Conservation (phyloP, 1,139 yeast species). For the Kodamaea sp. region DNA sequence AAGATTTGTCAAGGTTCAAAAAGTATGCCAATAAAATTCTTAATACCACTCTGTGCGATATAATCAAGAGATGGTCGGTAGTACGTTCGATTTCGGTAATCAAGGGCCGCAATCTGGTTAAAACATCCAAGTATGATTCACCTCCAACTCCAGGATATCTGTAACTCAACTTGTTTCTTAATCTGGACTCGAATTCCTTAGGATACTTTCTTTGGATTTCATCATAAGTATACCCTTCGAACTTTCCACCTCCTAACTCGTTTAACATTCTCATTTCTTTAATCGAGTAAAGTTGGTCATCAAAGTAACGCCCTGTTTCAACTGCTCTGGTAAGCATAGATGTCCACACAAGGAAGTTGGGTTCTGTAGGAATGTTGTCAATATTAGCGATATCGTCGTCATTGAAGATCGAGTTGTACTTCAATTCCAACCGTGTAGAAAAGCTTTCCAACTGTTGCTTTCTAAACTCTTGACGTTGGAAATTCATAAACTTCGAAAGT, state of each 20-base stretch:
- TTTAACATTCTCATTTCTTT: constrained; percentile 93
- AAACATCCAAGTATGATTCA: constrained; percentile 90
- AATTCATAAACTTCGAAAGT: constrained; percentile 69
- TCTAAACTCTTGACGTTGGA: constrained; percentile 71
- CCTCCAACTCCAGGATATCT: constrained; percentile 98
- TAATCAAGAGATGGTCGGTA: constrained; percentile 78
- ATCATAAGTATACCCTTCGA: constrained; percentile 60
- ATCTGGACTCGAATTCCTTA: constrained; percentile 73
- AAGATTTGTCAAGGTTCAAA: constrained; percentile 77
- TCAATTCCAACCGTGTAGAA: constrained; percentile 43
- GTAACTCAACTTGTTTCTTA: constrained; percentile 74
- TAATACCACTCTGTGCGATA: constrained; percentile 90
- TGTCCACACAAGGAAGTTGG: constrained; percentile 90
- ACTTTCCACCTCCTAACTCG: constrained; percentile 89
- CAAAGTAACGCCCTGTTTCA: constrained; percentile 75
- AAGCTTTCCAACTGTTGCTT: constrained; percentile 59
- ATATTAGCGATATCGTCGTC: constrained; percentile 26
- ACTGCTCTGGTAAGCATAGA: constrained; percentile 79
- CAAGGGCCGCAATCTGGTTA: constrained; percentile 83
- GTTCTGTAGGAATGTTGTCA: constrained; percentile 52
- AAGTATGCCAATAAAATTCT: constrained; percentile 86
- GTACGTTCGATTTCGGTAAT: constrained; percentile 93
- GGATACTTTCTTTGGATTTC: constrained; percentile 75
- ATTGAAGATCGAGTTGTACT: constrained; percentile 34
- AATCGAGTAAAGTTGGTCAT: constrained; percentile 71